A percentile compares a stretch with the other conserved stretches of the same genome.
These are phyloP conservation scores for Penicillium riverlandense DNA, from an alignment of 495 filamentous ascomycete genomes.

Conservation along the genomic window DNA sequence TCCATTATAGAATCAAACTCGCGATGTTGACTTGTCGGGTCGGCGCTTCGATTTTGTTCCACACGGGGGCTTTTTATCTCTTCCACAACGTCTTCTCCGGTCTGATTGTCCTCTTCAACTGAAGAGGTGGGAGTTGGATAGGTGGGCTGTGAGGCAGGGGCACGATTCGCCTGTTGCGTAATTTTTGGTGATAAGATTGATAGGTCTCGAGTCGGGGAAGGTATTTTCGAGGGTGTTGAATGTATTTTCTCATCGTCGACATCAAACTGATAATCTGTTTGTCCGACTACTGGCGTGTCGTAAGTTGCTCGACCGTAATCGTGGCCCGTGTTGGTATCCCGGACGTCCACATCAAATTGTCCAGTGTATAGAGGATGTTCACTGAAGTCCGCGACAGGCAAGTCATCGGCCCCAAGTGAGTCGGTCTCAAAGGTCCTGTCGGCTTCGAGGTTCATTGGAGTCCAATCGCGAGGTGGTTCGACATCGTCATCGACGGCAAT, in stretches of 20 bases:
- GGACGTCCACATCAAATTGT: not conserved
- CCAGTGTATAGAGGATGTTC: slow-evolving; percentile 2
- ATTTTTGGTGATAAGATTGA: slow-evolving; percentile 22
- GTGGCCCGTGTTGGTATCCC: not conserved
- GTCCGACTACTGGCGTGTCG: slow-evolving; percentile 23
- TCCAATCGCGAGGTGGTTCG: slow-evolving; percentile 12
- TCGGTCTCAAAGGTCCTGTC: slow-evolving; percentile 21
- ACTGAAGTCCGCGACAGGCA: slow-evolving; percentile 15
- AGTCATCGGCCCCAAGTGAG: slow-evolving; percentile 16
- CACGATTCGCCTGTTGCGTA: slow-evolving; percentile 22
- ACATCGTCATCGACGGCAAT: slow-evolving; percentile 6
- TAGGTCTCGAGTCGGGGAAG: slow-evolving; percentile 24
- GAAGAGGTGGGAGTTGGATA: slow-evolving; percentile 39
- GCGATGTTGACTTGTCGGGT: slow-evolving; percentile 36
- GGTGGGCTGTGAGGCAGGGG: slow-evolving; percentile 27
- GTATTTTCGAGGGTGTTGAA: slow-evolving; percentile 37
- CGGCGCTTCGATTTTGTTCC: not conserved
- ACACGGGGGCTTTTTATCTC: not conserved
- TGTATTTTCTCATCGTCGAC: slow-evolving; percentile 25
- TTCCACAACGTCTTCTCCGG: not conserved
- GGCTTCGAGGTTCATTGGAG: slow-evolving; percentile 19
- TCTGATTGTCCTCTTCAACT: slow-evolving; percentile 27
- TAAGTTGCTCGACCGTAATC: slow-evolving; percentile 17
- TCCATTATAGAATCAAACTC: slow-evolving; percentile 53
- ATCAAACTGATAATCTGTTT: slow-evolving; percentile 22